Conservation (phyloP, 2,329 filamentous ascomycete species). For the Dothiorella sarmentorum region DNA sequence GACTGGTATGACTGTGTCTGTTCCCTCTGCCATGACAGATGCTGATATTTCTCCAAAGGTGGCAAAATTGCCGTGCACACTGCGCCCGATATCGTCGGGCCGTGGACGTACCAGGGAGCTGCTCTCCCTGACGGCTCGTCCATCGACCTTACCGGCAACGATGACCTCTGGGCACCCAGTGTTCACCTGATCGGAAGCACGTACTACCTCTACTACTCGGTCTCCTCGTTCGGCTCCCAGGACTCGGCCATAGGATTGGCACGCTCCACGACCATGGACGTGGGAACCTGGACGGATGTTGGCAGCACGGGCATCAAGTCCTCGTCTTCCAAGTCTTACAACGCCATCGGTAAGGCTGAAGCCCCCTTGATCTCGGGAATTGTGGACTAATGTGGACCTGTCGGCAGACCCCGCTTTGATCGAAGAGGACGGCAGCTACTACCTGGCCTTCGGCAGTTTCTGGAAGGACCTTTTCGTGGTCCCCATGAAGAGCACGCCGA, state of each 20-base stretch:
- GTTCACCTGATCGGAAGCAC: constrained; percentile 53
- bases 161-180: constrained; percentile 62
- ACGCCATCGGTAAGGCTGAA: constrained; percentile 42
- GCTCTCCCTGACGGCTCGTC: constrained; percentile 46
- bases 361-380: background rate
- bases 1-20: constrained; percentile 28
- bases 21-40: background rate
- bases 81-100: constrained; percentile 46
- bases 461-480: constrained; percentile 64
- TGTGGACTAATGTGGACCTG: background rate
- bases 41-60: constrained; percentile 26
- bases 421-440: constrained; percentile 42
- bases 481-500: constrained; percentile 41
- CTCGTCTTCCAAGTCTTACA: constrained; percentile 39
- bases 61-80: constrained; percentile 49
- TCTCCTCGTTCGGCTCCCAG: constrained; percentile 61
- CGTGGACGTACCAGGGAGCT: constrained; percentile 50
- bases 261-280: constrained; percentile 48
- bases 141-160: constrained; percentile 44
- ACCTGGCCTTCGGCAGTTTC: constrained; percentile 65
- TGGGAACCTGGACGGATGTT: constrained; percentile 58
- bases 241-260: constrained; percentile 60
- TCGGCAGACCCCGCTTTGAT: constrained; percentile 48
- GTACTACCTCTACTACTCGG: constrained; percentile 66
- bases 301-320: constrained; percentile 53